phyloP scores from a whole-genome alignment of 805 yeast genomes.

The Wickerhamiella galacta region DNA sequence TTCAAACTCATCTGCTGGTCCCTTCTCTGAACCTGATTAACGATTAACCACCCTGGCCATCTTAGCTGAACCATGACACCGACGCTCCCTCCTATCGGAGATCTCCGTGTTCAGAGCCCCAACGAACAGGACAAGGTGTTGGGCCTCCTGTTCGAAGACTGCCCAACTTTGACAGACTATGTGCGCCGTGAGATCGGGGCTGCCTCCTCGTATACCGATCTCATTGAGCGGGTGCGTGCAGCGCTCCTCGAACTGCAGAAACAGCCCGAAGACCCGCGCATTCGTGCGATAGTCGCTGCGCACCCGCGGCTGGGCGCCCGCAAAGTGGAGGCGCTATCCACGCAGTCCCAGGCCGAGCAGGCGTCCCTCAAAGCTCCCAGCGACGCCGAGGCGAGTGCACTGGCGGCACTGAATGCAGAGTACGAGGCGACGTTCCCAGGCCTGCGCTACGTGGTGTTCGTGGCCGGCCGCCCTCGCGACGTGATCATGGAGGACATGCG shows the following conservation, averaged over 20 bases:
- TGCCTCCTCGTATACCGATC: constrained; percentile 17
- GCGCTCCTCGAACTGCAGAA: constrained; percentile 25
- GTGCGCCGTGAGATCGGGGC: constrained; percentile 19
- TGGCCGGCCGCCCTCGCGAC: constrained; percentile 59
- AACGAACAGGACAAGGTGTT: constrained; percentile 26
- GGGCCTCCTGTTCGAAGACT: constrained; percentile 49
- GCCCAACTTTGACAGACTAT: constrained; percentile 29
- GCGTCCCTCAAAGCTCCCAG: constrained; percentile 35
- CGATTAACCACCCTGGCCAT: no score
- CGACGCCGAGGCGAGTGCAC: constrained; percentile 32
- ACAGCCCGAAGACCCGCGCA: constrained; percentile 14
- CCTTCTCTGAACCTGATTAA: no score
- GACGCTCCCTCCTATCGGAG: constrained; percentile 4
- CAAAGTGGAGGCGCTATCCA: constrained; percentile 38
- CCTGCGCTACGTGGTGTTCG: constrained; percentile 73
- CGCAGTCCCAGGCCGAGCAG: constrained; percentile 50
- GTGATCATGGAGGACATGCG: constrained; percentile 50
- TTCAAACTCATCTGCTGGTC: no score
- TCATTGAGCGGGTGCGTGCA: constrained; percentile 32
- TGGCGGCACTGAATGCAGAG: constrained; percentile 35
- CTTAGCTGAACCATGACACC: no score
- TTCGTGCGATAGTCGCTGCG: constrained; percentile 50
- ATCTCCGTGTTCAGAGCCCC: constrained; percentile 1
- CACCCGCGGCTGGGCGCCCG: constrained; percentile 76
- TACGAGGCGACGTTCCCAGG: constrained; percentile 58